Percentiles rank a stretch among this genome's conserved stretches.
These are phyloP conservation scores for Auxenochlorella pyrenoidosa DNA, from an alignment of 139 green algal species.

Conservation along the genomic window DNA sequence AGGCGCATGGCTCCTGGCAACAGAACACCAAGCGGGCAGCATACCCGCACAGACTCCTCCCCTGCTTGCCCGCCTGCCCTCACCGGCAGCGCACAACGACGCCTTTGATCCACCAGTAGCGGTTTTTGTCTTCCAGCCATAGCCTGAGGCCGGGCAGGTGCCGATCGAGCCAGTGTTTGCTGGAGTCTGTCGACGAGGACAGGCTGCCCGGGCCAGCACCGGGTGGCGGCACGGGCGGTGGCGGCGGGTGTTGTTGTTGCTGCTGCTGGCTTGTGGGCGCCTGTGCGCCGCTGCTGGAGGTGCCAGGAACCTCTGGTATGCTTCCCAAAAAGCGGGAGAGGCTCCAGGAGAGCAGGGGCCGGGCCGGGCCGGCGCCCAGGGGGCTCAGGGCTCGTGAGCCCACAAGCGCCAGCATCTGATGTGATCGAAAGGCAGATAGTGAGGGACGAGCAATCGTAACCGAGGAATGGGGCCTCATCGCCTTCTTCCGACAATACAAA, in stretches of 20 bases:
- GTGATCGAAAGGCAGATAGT: background rate
- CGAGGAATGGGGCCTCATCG: too few species aligned
- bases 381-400: background rate
- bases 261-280: background rate
- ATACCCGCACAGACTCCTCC: background rate
- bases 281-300: background rate
- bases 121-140: slow-evolving; percentile 48
- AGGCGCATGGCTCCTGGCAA: too few species aligned
- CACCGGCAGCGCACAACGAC: slow-evolving; percentile 40
- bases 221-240: background rate
- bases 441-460: background rate
- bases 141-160: slow-evolving; percentile 18
- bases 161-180: slow-evolving; percentile 43
- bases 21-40: too few species aligned
- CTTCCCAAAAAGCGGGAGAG: background rate
- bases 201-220: background rate
- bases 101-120: slow-evolving; percentile 39
- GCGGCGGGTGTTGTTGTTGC: background rate
- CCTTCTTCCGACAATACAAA: too few species aligned
- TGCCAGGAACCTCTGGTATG: background rate
- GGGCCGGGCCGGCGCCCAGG: background rate
- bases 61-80: background rate
- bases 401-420: background rate
- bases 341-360: background rate
- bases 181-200: background rate